phyloP scores from a whole-genome alignment of 257 asterid genomes.

The Solanum chilense region DNA sequence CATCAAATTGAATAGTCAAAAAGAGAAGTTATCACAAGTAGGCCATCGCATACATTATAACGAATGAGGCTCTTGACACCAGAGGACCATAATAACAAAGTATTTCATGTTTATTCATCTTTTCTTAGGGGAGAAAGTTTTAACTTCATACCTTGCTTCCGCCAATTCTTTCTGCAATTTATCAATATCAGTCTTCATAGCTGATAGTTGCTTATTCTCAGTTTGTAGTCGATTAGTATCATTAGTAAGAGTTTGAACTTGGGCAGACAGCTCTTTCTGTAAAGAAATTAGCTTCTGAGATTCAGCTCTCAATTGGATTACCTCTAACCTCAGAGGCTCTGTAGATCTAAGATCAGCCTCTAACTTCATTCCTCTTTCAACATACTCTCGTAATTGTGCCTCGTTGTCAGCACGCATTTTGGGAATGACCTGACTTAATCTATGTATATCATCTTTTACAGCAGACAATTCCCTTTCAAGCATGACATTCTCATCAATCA shows the following conservation, averaged over 20 bases:
- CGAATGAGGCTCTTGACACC: not conserved
- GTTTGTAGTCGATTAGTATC: conserved; percentile 45
- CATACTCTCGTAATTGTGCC: conserved; percentile 63
- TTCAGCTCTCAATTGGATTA: conserved; percentile 52
- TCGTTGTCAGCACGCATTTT: conserved; percentile 60
- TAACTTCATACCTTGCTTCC: conserved; percentile 56
- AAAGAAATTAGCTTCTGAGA: conserved; percentile 44
- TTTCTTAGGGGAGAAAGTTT: not conserved
- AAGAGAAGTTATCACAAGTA: not conserved
- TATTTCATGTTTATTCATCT: not conserved
- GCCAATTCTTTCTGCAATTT: conserved; percentile 54
- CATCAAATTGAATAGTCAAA: not conserved
- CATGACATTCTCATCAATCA: conserved; percentile 72
- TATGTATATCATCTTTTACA: conserved; percentile 70
- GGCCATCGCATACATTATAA: not conserved
- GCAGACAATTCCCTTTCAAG: conserved; percentile 74
- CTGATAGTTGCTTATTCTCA: conserved; percentile 51
- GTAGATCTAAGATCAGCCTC: conserved; percentile 65
- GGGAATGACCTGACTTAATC: conserved; percentile 58
- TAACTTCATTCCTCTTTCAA: conserved; percentile 61
- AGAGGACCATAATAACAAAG: not conserved
- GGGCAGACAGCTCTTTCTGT: conserved; percentile 54
- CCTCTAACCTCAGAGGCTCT: conserved; percentile 59
- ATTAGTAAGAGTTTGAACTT: conserved; percentile 51
- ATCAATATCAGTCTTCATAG: conserved; percentile 62